Conservation (phyloP, 2,329 filamentous ascomycete species). For the Colletotrichum lupini region DNA sequence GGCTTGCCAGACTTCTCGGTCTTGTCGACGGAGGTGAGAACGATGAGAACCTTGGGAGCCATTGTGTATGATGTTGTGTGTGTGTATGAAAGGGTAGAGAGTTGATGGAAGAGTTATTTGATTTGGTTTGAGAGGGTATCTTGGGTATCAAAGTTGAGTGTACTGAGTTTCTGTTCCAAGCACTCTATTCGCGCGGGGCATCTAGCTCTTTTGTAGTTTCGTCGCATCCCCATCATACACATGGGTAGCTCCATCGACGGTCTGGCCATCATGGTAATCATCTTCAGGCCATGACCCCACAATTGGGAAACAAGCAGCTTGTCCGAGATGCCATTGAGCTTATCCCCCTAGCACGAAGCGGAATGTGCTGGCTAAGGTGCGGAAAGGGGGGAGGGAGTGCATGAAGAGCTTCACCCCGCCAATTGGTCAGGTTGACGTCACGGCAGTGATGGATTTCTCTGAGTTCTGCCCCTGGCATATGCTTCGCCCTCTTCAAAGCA, state of each 20-base stretch:
- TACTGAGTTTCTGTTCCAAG: not conserved
- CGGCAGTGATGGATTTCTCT: not conserved
- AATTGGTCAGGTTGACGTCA: slow-evolving; percentile 35
- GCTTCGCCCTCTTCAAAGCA: not conserved
- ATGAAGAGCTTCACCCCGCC: slow-evolving; percentile 4
- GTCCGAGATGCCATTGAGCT: not conserved
- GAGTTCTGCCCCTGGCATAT: not conserved
- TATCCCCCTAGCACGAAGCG: not conserved
- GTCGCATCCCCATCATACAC: not conserved
- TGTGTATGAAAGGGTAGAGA: not conserved
- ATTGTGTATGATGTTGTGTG: slow-evolving; percentile 7
- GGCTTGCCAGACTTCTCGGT: slow-evolving; percentile 61
- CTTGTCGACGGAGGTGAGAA: slow-evolving; percentile 72
- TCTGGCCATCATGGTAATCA: slow-evolving; percentile 9
- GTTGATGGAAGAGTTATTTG: not conserved
- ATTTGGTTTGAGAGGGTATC: not conserved
- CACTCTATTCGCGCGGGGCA: not conserved
- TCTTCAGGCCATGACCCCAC: slow-evolving; percentile 13
- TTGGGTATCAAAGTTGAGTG: slow-evolving; percentile 2
- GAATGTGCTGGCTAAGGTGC: slow-evolving; percentile 3
- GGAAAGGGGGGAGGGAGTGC: not conserved
- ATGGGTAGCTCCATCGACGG: slow-evolving; percentile 4
- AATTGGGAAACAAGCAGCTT: slow-evolving; percentile 1
- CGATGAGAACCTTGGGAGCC: slow-evolving; percentile 71
- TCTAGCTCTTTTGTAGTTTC: slow-evolving; percentile 27